Percentiles rank a stretch among this genome's conserved stretches.
Conservation (phyloP, 2,329 filamentous ascomycete species). For the Cladophialophora immunda region DNA sequence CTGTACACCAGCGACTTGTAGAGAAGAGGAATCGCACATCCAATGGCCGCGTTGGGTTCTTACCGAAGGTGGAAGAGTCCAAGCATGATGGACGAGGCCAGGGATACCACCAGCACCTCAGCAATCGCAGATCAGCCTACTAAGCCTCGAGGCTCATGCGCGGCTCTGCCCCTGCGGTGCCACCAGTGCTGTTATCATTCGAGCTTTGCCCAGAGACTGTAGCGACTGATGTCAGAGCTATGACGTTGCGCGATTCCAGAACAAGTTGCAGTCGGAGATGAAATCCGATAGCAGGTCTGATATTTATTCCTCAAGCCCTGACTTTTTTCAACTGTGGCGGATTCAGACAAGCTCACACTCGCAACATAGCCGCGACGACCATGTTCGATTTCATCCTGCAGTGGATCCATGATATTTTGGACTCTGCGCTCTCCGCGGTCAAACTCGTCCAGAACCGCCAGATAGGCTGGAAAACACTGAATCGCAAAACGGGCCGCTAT, state of each 20-base stretch:
- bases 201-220: background rate
- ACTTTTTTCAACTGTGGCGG: background rate
- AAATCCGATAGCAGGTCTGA: background rate
- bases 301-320: background rate
- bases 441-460: constrained; percentile 44
- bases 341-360: background rate
- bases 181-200: background rate
- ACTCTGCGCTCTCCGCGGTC: constrained; percentile 8
- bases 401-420: constrained; percentile 1
- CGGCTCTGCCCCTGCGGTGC: background rate
- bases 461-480: constrained; percentile 45
- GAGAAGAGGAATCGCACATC: background rate
- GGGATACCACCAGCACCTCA: background rate
- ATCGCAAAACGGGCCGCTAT: constrained; percentile 47
- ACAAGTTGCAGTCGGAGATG: background rate
- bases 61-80: background rate
- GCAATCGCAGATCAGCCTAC: background rate
- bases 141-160: background rate
- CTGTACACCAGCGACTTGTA: background rate
- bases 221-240: background rate
- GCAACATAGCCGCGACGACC: background rate
- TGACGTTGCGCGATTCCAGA: background rate
- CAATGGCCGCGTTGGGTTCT: background rate
- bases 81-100: background rate
- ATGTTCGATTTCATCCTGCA: constrained; percentile 7